phyloP scores from a whole-genome alignment of 768 basidiomycete genomes.

The Amanita rimosa region DNA sequence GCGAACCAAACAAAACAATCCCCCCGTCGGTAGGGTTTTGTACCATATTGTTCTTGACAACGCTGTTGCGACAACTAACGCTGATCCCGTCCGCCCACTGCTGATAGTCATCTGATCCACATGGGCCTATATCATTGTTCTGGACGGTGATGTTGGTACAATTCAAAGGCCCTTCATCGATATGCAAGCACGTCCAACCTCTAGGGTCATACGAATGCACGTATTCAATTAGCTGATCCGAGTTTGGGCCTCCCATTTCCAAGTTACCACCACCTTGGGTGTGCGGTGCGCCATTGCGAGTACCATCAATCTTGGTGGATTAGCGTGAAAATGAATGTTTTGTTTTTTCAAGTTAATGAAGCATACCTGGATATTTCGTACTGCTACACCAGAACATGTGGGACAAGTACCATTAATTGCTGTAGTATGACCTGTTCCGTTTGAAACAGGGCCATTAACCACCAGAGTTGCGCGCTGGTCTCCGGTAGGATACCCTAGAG shows the following conservation, averaged over 20 bases:
- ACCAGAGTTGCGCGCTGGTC: slow-evolving; percentile 57
- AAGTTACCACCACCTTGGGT: slow-evolving; percentile 64
- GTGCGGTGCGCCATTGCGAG: slow-evolving; percentile 41
- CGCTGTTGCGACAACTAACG: slow-evolving; percentile 49
- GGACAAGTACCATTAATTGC: slow-evolving; percentile 60
- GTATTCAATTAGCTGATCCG: slow-evolving; percentile 64
- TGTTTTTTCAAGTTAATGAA: too few relatives aligned
- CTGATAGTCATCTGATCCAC: slow-evolving; percentile 50
- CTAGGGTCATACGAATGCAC: slow-evolving; percentile 70
- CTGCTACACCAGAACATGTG: slow-evolving; percentile 44
- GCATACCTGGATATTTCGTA: slow-evolving; percentile 68
- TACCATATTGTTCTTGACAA: slow-evolving; percentile 59
- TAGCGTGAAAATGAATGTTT: background rate
- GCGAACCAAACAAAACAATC: slow-evolving; percentile 68
- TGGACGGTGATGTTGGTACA: slow-evolving; percentile 60
- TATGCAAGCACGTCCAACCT: slow-evolving; percentile 76
- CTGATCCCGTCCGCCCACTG: slow-evolving; percentile 83
- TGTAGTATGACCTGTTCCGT: slow-evolving; percentile 59
- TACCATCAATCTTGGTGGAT: slow-evolving; percentile 55
- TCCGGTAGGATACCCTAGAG: slow-evolving; percentile 62
- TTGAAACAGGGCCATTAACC: slow-evolving; percentile 50
- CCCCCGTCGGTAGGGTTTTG: slow-evolving; percentile 71
- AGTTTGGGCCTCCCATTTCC: slow-evolving; percentile 73
- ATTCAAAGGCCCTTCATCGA: slow-evolving; percentile 53
- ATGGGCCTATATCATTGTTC: slow-evolving; percentile 79